Evolutionary conservation across 208 protist species (phyloP), one percentile per base, ranked within the genome.

Genomic region (Polymyxa betae): DNA sequence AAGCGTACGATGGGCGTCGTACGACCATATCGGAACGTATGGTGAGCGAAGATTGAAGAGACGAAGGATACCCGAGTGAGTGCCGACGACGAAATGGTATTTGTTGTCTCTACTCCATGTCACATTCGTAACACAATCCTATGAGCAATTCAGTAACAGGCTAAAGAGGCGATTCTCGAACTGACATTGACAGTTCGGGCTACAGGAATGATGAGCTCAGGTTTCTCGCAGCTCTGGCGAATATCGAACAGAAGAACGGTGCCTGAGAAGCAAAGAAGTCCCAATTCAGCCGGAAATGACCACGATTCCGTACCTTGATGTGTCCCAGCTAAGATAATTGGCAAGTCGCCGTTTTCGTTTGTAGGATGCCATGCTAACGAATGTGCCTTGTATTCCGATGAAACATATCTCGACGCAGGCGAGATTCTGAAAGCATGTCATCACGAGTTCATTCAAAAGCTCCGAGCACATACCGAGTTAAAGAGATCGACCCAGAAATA

Each of bases 221-320:
- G 72, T 20, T 5, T 40, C n/a, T 5, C 5, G 12, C 12, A 40
- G 16, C 72, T n/a, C 5, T 5, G 5, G 16, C 72, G 72, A 40
- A 82, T 82, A 43, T 82, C 72, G 16, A 5, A 82, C 16, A 82
- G 72, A 43, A 82, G 72, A 43, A 82, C 72, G n/a, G 10, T 82
- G 5, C 49, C 49, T 60, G 49, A 60, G 49, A 60, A 60, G 24
- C 24, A 60, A 60, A 60, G 24, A 29, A 60, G 5, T 60, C 12
- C 49, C 5, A 24, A 24, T 60, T 60, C 24, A n/a, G n/a, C n/a
- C n/a, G n/a, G 49, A 60, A 5, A 60, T 60, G 49, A 60, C 12
- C 49, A 24, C 5, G 49, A n/a, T n/a, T n/a, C n/a, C n/a, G n/a
- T n/a, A 60, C 72, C 72, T 82, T 82, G 72, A 82, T 82, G n/a